Base-by-base conservation (phyloP, 805 yeast species). In the Candida stauntonica region DNA sequence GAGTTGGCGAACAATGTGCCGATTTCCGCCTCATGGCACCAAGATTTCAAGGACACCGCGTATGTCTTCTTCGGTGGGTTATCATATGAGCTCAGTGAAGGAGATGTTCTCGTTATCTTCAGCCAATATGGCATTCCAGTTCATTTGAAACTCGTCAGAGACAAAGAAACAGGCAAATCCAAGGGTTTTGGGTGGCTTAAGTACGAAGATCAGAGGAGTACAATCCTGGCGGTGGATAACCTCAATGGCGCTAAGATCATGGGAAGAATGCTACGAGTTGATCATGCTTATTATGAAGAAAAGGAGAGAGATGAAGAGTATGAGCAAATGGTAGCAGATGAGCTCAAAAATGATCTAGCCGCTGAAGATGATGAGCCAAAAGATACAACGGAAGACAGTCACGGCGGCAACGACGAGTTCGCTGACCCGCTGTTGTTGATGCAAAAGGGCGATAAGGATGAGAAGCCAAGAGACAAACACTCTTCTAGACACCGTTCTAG, bases 51-150 rank as follows among this genome's bases (percentile, higher is more conserved):
- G 17, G 89, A 87, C 46, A 74, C 91, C 1, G 79, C 91, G 1
- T 87, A 80, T 55, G 67, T 89, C 1, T 84, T 50, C 52, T 77
- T 91, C n/a, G 91, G 95, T 1, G 77, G 81, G 4, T 58, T 91
- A 9, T 80, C 87, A 8, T 61, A 54, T 13, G 75, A 75, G 23
- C 57, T 87, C 19, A 77, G 76, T 7, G 96, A 87, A 55, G 77
- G 79, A 33, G 97, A 91, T 55, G 59, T 91, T 0, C 52, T 88
- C 6, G 72, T 78, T 0, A 75, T 89, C 23, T 91, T 91, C 57
- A 83, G 95, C 2, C 97, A 91, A 54, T 91, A 75, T 59, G 98
- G 98, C 0, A 72, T 79, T 15, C 96, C 96, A 0, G 81, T 83
- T 0, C 85, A 83, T 49, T 56, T 91, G 26, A 76, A 80, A 36